Conservation (phyloP, 805 yeast species). For the Spathaspora passalidarum region DNA sequence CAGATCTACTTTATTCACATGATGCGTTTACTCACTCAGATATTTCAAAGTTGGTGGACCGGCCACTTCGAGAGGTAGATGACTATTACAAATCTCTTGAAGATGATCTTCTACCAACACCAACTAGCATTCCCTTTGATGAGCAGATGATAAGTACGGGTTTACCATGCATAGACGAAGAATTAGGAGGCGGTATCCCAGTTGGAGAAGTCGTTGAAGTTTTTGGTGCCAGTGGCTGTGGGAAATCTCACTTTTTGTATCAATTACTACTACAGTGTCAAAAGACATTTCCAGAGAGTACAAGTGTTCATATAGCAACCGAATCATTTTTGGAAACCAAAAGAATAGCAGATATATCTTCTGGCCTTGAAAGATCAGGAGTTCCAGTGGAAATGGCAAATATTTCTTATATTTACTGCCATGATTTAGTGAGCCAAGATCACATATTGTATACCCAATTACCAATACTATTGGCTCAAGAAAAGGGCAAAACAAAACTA, state of each 20-base stretch:
- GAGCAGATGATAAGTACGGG: conserved; percentile 20
- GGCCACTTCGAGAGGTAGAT: conserved; percentile 27
- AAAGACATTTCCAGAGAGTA: conserved; percentile 8
- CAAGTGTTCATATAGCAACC: conserved; percentile 67
- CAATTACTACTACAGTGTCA: conserved; percentile 64
- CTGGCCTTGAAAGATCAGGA: conserved; percentile 10
- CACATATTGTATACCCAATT: conserved; percentile 69
- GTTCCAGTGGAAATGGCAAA: conserved; percentile 22
- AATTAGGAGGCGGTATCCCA: conserved; percentile 30
- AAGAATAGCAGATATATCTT: conserved; percentile 41
- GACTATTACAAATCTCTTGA: conserved; percentile 12
- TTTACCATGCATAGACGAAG: conserved; percentile 20
- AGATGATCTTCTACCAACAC: background rate
- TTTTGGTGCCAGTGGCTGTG: conserved; percentile 81
- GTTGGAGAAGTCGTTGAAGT: conserved; percentile 56
- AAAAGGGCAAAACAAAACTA: conserved; percentile 42
- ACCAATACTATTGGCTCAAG: conserved; percentile 44
- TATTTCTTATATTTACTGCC: conserved; percentile 55
- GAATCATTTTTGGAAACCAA: conserved; percentile 71
- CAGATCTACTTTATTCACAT: conserved; percentile 20
- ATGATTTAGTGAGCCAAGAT: conserved; percentile 69
- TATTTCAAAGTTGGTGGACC: conserved; percentile 19
- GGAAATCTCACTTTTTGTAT: conserved; percentile 78
- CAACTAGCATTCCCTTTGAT: background rate
- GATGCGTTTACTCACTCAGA: conserved; percentile 11